phyloP scores from a whole-genome alignment of 371 early-diverging fungal genomes.

The Mortierella sp. region DNA sequence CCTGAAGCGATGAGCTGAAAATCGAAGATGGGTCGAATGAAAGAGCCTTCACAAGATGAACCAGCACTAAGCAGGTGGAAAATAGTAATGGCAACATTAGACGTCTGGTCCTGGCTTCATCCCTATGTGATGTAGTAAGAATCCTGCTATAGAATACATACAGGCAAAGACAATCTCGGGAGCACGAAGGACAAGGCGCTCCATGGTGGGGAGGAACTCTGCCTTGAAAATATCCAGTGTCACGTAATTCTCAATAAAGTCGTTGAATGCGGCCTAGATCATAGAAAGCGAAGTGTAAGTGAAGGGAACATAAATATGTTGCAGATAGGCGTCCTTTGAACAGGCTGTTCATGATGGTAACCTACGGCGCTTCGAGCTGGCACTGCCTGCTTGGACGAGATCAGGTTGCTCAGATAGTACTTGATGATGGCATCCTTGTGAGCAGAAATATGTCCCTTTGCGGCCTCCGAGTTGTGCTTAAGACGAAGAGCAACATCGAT shows the following conservation, averaged over 20 bases:
- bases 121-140: neutral
- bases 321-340: neutral
- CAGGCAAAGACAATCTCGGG: conserved; percentile 87
- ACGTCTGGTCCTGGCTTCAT: neutral
- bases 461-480: conserved; percentile 55
- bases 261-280: conserved; percentile 65
- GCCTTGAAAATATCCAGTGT: conserved; percentile 66
- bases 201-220: conserved; percentile 69
- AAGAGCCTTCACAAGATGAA: conserved; percentile 62
- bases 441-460: conserved; percentile 39
- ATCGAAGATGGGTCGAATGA: conserved; percentile 74
- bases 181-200: conserved; percentile 87
- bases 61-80: conserved; percentile 61
- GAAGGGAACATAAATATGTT: neutral
- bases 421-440: conserved; percentile 66
- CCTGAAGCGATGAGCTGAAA: conserved; percentile 76
- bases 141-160: conserved; percentile 31
- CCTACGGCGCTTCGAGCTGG: conserved; percentile 63
- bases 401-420: conserved; percentile 72
- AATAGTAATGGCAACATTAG: neutral
- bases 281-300: neutral
- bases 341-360: neutral
- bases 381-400: conserved; percentile 70
- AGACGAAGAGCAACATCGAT: conserved; percentile 70
- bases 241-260: conserved; percentile 69